A percentile compares a stretch with the other conserved stretches of the same genome.
These are phyloP conservation scores for Podospora appendiculata DNA, from an alignment of 495 filamentous ascomycete species.

Conservation along the genomic window DNA sequence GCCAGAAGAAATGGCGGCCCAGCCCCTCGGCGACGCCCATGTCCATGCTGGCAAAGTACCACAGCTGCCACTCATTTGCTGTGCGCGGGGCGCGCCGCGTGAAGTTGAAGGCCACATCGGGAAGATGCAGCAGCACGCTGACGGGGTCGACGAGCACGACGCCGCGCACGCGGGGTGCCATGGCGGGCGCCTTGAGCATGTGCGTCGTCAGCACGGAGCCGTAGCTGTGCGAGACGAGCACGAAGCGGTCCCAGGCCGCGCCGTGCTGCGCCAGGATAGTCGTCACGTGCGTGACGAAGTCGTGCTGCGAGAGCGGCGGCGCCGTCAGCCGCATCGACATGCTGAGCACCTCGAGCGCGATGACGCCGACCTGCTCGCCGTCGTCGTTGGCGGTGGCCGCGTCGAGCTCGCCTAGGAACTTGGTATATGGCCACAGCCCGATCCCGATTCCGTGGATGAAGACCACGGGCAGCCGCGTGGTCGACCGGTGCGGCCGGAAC, in stretches of 20 bases:
- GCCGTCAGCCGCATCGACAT: slow-evolving; percentile 53
- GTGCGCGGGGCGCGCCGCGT: slow-evolving; percentile 42
- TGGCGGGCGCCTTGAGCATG: slow-evolving; percentile 39
- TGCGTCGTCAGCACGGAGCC: slow-evolving; percentile 56
- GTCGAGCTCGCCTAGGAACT: slow-evolving; percentile 47
- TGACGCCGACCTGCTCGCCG: slow-evolving; percentile 45
- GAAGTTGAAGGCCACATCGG: slow-evolving; percentile 67
- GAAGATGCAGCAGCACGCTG: slow-evolving; percentile 55
- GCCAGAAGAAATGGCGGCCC: slow-evolving; percentile 59
- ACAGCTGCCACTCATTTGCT: slow-evolving; percentile 59
- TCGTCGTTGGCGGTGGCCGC: slow-evolving; percentile 14
- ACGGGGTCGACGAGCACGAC: slow-evolving; percentile 58
- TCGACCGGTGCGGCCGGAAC: slow-evolving; percentile 54
- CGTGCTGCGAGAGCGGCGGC: slow-evolving; percentile 32
- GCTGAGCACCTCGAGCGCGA: slow-evolving; percentile 58
- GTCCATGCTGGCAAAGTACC: slow-evolving; percentile 61
- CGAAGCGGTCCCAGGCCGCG: slow-evolving; percentile 32
- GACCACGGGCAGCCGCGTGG: slow-evolving; percentile 45
- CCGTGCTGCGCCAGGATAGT: slow-evolving; percentile 46
- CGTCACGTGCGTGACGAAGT: slow-evolving; percentile 44
- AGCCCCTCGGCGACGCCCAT: slow-evolving; percentile 52
- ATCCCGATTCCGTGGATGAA: slow-evolving; percentile 69
- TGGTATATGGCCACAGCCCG: slow-evolving; percentile 54
- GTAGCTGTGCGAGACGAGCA: slow-evolving; percentile 55
- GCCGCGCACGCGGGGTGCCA: slow-evolving; percentile 36